Conservation (phyloP, 2,329 filamentous ascomycete species). For the Leptosphaerulina australis region DNA sequence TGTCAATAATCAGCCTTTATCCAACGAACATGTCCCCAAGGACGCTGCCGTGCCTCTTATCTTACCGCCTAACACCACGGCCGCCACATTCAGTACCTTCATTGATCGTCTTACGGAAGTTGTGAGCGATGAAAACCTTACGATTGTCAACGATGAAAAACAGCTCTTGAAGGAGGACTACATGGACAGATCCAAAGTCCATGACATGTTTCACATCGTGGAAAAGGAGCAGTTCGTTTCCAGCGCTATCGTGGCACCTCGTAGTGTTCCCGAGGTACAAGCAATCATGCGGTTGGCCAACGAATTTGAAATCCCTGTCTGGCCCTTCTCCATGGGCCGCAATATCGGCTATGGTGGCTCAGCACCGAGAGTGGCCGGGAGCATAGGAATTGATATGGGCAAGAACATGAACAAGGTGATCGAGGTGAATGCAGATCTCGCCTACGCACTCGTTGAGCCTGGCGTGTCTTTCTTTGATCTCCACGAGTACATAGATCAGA, state of each 20-base stretch:
- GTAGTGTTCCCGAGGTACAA: slow-evolving; percentile 38
- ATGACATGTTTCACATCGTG: slow-evolving; percentile 51
- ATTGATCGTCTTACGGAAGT: neutral
- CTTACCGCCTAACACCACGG: slow-evolving; percentile 12
- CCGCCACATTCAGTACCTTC: slow-evolving; percentile 2
- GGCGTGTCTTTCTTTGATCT: slow-evolving; percentile 57
- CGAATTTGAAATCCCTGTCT: slow-evolving; percentile 39
- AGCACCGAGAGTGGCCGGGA: slow-evolving; percentile 54
- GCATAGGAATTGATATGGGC: slow-evolving; percentile 54
- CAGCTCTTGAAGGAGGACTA: slow-evolving; percentile 31
- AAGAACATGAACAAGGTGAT: slow-evolving; percentile 51
- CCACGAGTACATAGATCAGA: slow-evolving; percentile 50
- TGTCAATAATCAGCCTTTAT: too few relatives aligned
- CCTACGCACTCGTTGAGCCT: slow-evolving; percentile 51
- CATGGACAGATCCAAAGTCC: slow-evolving; percentile 38
- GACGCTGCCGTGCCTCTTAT: slow-evolving; percentile 5
- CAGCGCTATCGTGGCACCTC: slow-evolving; percentile 53
- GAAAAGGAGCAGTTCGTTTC: slow-evolving; percentile 53
- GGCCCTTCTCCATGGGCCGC: slow-evolving; percentile 47
- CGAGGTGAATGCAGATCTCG: slow-evolving; percentile 48
- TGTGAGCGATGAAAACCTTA: slow-evolving; percentile 11
- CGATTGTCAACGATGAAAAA: slow-evolving; percentile 11
- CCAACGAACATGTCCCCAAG: too few relatives aligned
- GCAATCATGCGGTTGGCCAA: slow-evolving; percentile 38
- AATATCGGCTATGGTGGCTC: slow-evolving; percentile 59